Percentiles rank a stretch among this genome's conserved stretches.
phyloP scores from a whole-genome alignment of 2,329 filamentous ascomycete species.

The Tolypocladium ophioglossoides region DNA sequence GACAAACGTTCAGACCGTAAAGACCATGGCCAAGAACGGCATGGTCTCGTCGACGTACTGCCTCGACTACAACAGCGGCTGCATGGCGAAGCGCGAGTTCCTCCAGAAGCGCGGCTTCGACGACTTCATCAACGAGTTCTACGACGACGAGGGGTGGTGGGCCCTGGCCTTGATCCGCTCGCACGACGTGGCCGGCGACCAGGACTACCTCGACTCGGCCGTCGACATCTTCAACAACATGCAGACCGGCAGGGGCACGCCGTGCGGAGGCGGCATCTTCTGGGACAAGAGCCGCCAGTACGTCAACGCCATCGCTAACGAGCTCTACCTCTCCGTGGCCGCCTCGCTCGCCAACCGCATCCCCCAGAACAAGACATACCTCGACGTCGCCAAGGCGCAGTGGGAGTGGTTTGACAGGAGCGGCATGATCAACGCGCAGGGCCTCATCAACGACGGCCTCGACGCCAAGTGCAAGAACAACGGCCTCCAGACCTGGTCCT shows the following conservation, averaged over 20 bases:
- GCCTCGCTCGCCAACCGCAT: constrained; percentile 42
- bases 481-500: constrained; percentile 37
- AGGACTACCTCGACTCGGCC: constrained; percentile 42
- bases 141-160: constrained; percentile 57
- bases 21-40: constrained; percentile 24
- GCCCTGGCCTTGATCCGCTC: constrained; percentile 46
- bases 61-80: constrained; percentile 15
- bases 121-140: constrained; percentile 40
- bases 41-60: constrained; percentile 27
- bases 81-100: constrained; percentile 23
- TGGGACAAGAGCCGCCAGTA: constrained; percentile 42
- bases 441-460: constrained; percentile 45
- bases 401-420: constrained; percentile 42
- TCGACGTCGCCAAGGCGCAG: constrained; percentile 35
- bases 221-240: constrained; percentile 46
- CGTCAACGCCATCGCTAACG: constrained; percentile 47
- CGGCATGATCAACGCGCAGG: constrained; percentile 40
- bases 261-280: constrained; percentile 44
- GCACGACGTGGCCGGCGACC: constrained; percentile 42
- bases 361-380: constrained; percentile 27
- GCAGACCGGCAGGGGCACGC: constrained; percentile 32
- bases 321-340: constrained; percentile 43
- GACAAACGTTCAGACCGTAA: constrained; percentile 23
- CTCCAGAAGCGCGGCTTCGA: constrained; percentile 19
- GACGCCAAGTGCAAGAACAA: constrained; percentile 39